Evolutionary conservation across 306 rosid genomes (phyloP).

Genomic region (Calophaca sinica): DNA sequence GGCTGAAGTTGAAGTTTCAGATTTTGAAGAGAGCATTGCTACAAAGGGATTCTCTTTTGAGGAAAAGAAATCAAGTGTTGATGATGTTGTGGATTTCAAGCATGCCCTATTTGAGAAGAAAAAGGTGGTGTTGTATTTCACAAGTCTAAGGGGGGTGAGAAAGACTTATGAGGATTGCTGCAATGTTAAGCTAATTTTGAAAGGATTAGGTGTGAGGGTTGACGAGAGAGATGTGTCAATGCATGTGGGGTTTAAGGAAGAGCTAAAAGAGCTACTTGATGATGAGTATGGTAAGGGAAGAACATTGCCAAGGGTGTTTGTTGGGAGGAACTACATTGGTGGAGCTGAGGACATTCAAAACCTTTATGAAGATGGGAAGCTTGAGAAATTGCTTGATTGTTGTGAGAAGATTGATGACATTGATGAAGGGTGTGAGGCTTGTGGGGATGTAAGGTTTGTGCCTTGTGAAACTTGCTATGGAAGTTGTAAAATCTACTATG

Average conservation of each 20-base stretch:
- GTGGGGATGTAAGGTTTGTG: constrained; percentile 92
- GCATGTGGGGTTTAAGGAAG: constrained; percentile 92
- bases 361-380: constrained; percentile 78
- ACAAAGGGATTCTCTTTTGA: constrained; percentile 34
- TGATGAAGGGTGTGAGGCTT: constrained; percentile 64
- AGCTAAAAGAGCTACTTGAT: constrained; percentile 66
- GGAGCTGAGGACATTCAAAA: constrained; percentile 80
- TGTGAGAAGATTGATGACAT: constrained; percentile 59
- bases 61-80: constrained; percentile 40
- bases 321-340: constrained; percentile 74
- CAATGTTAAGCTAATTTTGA: constrained; percentile 71
- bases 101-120: constrained; percentile 45
- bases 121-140: constrained; percentile 72
- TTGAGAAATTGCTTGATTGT: constrained; percentile 70
- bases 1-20: constrained; percentile 35
- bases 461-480: constrained; percentile 94
- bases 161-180: constrained; percentile 94
- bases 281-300: constrained; percentile 56
- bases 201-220: constrained; percentile 62
- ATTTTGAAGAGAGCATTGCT: constrained; percentile 50
- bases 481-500: constrained; percentile 89
- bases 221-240: constrained; percentile 93
- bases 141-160: constrained; percentile 82
- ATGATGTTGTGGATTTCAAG: constrained; percentile 37
- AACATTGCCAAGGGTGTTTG: constrained; percentile 73